Evolutionary conservation across 2,329 filamentous ascomycete genomes (phyloP).

Genomic region (Herpotrichia juniperi): DNA sequence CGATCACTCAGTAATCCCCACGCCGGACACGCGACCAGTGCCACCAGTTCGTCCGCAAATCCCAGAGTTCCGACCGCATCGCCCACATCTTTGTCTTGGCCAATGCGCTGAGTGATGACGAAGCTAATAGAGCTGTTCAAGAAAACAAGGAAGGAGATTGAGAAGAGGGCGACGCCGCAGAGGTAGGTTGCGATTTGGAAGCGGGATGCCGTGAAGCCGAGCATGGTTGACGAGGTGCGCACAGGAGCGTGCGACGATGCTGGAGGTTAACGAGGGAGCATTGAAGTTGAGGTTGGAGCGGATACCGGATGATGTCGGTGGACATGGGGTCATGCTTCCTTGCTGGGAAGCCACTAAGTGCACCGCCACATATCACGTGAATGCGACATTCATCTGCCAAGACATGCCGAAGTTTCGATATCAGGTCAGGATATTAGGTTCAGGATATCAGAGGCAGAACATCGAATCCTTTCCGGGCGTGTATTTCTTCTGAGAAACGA

Average conservation of each 20-base stretch:
- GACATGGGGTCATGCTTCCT: neutral
- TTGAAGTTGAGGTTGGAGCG: neutral
- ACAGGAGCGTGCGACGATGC: conserved; percentile 14
- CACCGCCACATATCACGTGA: neutral
- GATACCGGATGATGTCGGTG: conserved; percentile 5
- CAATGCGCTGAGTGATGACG: conserved; percentile 82
- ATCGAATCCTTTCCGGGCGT: too few relatives aligned
- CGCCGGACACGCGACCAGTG: conserved; percentile 76
- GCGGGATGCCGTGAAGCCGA: conserved; percentile 62
- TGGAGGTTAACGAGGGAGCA: conserved; percentile 4
- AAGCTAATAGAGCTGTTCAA: conserved; percentile 85
- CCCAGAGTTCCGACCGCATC: conserved; percentile 84
- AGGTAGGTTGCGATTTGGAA: conserved; percentile 73
- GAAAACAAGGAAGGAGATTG: conserved; percentile 88
- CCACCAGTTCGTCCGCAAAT: conserved; percentile 83
- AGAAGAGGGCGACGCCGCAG: conserved; percentile 81
- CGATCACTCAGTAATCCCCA: conserved; percentile 83
- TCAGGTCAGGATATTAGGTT: too few relatives aligned
- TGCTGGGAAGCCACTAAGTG: neutral
- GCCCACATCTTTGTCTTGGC: conserved; percentile 73
- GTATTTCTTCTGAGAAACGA: too few relatives aligned
- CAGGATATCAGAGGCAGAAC: too few relatives aligned
- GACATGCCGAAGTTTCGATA: too few relatives aligned
- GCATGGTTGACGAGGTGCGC: conserved; percentile 34
- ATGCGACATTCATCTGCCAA: neutral